Base-by-base conservation (phyloP, 371 early-diverging fungal species). In the Mucor plumbeus region DNA sequence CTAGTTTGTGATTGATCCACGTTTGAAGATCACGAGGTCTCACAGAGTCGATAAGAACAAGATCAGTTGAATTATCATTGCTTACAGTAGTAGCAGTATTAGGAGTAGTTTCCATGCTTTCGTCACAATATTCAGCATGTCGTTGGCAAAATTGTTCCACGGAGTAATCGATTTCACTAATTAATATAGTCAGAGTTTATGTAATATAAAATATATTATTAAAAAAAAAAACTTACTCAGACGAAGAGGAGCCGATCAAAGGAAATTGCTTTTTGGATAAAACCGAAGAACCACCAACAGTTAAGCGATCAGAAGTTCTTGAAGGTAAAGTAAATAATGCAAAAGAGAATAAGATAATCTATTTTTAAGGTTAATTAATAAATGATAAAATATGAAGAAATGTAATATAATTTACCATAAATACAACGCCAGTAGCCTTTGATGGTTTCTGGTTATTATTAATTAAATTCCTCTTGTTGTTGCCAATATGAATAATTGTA, bases 341-440 rank as follows among this genome's bases (percentile, higher is more conserved):
- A 82, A 83, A 82, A 58, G 88, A 85, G 75, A 89, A 83, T 59
- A 91, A 75, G 63, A 90, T 77, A 74, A 85, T 85, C 87, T 87
- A 66, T 44, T 54, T 48, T 48, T 54, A 33, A 0, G 11, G 34
- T 34, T 5, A 54, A 14, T 54, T 11, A 54, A 31, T 54, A 54
- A 13, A 5, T 54, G 54, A 13, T 15, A 34, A 33, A 54, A 13
- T 17, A 44, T 38, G 34, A 26, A 14, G 19, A 36, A 19, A 50
- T 50, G n/a, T 3, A 17, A 8, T 4, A 13, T 44, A 15, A 31
- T 70, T 77, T 81, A 90, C 90, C 92, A 90, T 90, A 61, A 92
- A 88, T 14, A 90, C 88, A 15, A 88, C 83, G 3, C 91, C 89
- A 1, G 86, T 84, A 10, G 85, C 74, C 64, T 74, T 77, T 1